phyloP scores from a whole-genome alignment of 176 grass and related monocot species.

The Raddia guianensis region DNA sequence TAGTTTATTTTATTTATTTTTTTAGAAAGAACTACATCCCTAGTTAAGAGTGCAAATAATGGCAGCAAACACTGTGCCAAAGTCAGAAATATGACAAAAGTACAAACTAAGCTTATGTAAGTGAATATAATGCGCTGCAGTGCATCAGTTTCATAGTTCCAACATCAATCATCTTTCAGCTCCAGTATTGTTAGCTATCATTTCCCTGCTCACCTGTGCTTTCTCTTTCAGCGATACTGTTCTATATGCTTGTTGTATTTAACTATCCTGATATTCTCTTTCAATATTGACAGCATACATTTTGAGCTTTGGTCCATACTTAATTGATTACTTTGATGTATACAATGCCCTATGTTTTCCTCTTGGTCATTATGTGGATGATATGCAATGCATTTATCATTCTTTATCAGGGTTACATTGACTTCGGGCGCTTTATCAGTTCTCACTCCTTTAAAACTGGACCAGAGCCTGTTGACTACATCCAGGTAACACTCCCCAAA shows the following conservation, averaged over 20 bases:
- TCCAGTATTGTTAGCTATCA: background rate
- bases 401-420: slow-evolving; percentile 67
- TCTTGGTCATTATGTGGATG: slow-evolving; percentile 23
- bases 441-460: slow-evolving; percentile 61
- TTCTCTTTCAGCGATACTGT: slow-evolving; percentile 1
- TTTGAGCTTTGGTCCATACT: background rate
- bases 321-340: slow-evolving; percentile 29
- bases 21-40: background rate
- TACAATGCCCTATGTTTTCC: slow-evolving; percentile 25
- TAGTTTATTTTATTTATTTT: no score
- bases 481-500: slow-evolving; percentile 62
- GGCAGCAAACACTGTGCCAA: background rate
- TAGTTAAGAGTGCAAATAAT: background rate
- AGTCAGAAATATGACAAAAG: background rate
- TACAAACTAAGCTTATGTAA: slow-evolving; percentile 15
- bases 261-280: background rate
- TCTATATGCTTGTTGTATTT: slow-evolving; percentile 27
- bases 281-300: background rate
- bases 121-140: background rate
- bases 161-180: slow-evolving; percentile 1
- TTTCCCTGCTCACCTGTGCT: background rate
- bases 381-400: slow-evolving; percentile 2
- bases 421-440: slow-evolving; percentile 83
- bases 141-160: slow-evolving; percentile 3
- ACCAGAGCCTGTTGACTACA: slow-evolving; percentile 65